phyloP scores from a whole-genome alignment of 2,329 filamentous ascomycete species.

The Gaeumannomyces tritici region DNA sequence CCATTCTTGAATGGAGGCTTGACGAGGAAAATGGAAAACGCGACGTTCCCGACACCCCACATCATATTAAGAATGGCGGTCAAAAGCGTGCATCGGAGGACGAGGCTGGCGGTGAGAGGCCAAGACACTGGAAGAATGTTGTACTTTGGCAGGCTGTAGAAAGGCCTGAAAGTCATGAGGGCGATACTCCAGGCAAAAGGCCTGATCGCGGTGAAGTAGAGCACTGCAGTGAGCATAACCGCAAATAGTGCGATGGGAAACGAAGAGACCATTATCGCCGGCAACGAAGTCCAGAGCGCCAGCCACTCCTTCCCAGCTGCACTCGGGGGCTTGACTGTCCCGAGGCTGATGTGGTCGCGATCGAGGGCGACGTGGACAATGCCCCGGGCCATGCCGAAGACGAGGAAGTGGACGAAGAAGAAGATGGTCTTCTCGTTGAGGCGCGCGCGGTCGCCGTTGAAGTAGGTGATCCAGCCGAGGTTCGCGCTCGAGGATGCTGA shows the following conservation, averaged over 20 bases:
- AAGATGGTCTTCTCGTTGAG: slow-evolving; percentile 85
- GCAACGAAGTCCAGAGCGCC: slow-evolving; percentile 20
- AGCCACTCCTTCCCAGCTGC: slow-evolving; percentile 7
- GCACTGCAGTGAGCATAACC: slow-evolving; percentile 39
- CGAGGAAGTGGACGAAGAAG: slow-evolving; percentile 59
- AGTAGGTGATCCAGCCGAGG: slow-evolving; percentile 64
- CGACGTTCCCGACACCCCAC: slow-evolving; percentile 68
- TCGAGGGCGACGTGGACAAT: slow-evolving; percentile 62
- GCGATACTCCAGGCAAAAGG: slow-evolving; percentile 58
- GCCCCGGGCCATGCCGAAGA: slow-evolving; percentile 62
- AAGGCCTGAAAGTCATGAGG: slow-evolving; percentile 58
- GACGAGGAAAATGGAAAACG: slow-evolving; percentile 73
- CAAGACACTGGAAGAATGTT: slow-evolving; percentile 50
- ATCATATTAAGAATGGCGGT: slow-evolving; percentile 59
- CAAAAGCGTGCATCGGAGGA: slow-evolving; percentile 47
- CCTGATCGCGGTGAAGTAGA: slow-evolving; percentile 57
- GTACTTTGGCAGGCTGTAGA: slow-evolving; percentile 67
- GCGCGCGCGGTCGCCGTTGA: slow-evolving; percentile 60
- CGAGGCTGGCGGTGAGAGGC: slow-evolving; percentile 44
- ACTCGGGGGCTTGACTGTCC: slow-evolving; percentile 19
- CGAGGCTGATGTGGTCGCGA: slow-evolving; percentile 55
- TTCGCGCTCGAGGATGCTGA: slow-evolving; percentile 49
- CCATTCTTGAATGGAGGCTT: slow-evolving; percentile 75
- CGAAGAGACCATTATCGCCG: slow-evolving; percentile 25
- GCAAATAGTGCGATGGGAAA: slow-evolving; percentile 29